Evolutionary conservation across 352 stramenopile species (phyloP).

Genomic region (Phytopythium helicoides): DNA sequence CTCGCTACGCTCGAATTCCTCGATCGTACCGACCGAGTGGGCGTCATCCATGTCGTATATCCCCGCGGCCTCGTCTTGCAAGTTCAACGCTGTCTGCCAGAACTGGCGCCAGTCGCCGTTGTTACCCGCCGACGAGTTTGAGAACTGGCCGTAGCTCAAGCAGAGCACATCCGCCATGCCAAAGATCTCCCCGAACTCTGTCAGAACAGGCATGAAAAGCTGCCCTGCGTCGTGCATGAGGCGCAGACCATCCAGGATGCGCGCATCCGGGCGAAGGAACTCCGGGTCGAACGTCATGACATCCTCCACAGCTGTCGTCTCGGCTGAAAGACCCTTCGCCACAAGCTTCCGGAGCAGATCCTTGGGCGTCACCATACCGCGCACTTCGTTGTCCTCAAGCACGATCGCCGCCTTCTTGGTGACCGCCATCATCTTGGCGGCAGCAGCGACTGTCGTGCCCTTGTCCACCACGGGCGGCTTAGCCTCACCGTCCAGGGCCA

Average conservation of each 20-base stretch:
- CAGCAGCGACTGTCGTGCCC: constrained; percentile 63
- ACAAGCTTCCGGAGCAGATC: constrained; percentile 86
- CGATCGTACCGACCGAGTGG: constrained; percentile 83
- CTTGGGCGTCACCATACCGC: constrained; percentile 85
- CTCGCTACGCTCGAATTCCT: constrained; percentile 88
- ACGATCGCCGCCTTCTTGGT: constrained; percentile 88
- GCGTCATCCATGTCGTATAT: constrained; percentile 70
- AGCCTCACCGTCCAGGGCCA: constrained; percentile 75
- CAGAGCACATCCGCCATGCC: constrained; percentile 88
- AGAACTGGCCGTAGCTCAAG: constrained; percentile 86
- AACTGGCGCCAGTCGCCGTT: constrained; percentile 86
- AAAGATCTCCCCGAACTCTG: constrained; percentile 71
- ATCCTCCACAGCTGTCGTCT: constrained; percentile 75
- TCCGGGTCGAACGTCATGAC: constrained; percentile 87
- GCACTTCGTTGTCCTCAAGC: constrained; percentile 63
- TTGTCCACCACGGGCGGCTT: constrained; percentile 77
- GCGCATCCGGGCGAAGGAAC: constrained; percentile 65
- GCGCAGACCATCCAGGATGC: constrained; percentile 82
- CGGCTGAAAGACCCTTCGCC: constrained; percentile 70
- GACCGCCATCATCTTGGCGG: constrained; percentile 81
- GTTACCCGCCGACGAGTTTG: constrained; percentile 65
- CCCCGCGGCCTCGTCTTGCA: constrained; percentile 77
- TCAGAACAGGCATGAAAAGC: constrained; percentile 84
- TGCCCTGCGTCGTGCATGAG: constrained; percentile 84
- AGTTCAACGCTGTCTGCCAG: constrained; percentile 85